A percentile compares a stretch with the other conserved stretches of the same genome.
Conservation (phyloP, 345 rosid genomes). For the Pistacia vera region DNA sequence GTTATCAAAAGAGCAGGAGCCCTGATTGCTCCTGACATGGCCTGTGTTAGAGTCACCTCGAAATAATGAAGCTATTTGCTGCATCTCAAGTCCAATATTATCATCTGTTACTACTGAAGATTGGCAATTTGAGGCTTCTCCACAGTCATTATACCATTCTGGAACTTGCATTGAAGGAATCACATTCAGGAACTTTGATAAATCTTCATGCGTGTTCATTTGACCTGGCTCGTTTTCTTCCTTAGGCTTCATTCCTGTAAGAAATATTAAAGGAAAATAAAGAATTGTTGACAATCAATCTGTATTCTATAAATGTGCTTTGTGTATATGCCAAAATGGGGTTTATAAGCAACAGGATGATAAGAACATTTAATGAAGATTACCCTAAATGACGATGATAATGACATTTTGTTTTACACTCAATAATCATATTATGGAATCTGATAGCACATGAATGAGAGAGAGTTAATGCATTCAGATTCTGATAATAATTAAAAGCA, state of each 20-base stretch:
- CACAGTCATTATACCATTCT: conserved; percentile 51
- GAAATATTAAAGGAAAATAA: conserved; percentile 1
- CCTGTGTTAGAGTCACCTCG: conserved; percentile 37
- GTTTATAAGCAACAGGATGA: background rate
- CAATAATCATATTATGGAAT: no score
- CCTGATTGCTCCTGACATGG: conserved; percentile 26
- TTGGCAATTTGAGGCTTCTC: conserved; percentile 57
- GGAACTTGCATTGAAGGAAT: conserved; percentile 27
- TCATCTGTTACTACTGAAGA: conserved; percentile 60
- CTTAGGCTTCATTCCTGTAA: conserved; percentile 38
- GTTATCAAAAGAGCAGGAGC: conserved; percentile 49
- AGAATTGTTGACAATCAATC: background rate
- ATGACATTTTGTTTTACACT: no score
- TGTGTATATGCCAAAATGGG: background rate
- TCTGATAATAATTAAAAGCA: background rate
- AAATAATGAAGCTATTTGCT: conserved; percentile 57
- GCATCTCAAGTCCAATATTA: conserved; percentile 58
- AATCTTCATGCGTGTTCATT: conserved; percentile 50
- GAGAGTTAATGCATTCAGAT: no score
- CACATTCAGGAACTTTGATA: conserved; percentile 38
- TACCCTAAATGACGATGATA: background rate
- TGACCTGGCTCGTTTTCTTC: conserved; percentile 42
- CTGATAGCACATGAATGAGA: no score
- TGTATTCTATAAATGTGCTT: background rate
- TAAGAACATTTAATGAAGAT: background rate